Base-by-base conservation (phyloP, 176 grass and related monocot genomes). In the Panicum miliaceum region DNA sequence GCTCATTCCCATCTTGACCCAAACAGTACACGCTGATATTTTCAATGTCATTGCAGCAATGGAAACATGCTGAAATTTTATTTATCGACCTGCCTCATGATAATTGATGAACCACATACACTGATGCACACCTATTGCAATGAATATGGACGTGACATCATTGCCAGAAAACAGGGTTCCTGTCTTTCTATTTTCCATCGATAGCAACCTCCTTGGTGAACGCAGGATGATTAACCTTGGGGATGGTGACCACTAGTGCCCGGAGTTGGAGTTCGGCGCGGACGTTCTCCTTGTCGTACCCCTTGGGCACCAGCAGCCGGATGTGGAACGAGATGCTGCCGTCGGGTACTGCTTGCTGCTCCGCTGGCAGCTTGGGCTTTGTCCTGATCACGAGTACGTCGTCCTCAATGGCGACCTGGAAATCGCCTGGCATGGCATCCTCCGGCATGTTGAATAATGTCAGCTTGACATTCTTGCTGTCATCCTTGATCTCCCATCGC, bases 401-500 rank as follows among this genome's bases (percentile, higher is more conserved):
- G 1, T 83, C 80, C 27, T 83, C 80, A 1, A 88, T 47, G 13
- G 36, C 57, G 22, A 88, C 69, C 27, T 83, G 59, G 35, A 88
- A 60, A 20, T 77, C 86, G 11, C 47, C 79, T 0, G 80, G 25
- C 19, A 19, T 88, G 13, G 80, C 57, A 16, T 37, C 42, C 75
- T 82, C 62, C 27, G 80, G 80, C 71, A 83, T 78, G 86, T 84
- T 66, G 35, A 78, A 84, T 64, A 74, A 76, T 0, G 73, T 75
- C 52, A 88, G 45, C 48, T 22, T 83, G 35, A 88, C 86, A 29
- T 84, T 57, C 71, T 70, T 83, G 23, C 51, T 71, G 5, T 88
- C 42, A 20, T 88, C 80, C 71, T 77, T 84, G 58, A 88, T 71
- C 52, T 88, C 80, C 86, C 80, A 88, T 22, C 72, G 80, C 0